Conservation (phyloP, 2,329 filamentous ascomycete genomes). For the Trichoderma sp. region DNA sequence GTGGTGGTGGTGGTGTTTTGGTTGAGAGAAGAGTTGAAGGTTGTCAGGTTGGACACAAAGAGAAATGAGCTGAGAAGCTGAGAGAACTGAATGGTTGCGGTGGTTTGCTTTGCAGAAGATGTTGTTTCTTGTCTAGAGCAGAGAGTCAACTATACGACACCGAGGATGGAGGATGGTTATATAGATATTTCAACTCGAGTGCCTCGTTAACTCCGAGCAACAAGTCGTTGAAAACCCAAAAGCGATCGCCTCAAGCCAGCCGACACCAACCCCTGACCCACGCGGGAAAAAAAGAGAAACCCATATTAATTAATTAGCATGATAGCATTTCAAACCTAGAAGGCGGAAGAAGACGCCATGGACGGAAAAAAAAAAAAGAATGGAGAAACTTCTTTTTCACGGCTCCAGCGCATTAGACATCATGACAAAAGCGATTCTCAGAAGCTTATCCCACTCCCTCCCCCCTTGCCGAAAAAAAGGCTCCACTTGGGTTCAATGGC, state of each 20-base stretch:
- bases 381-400: neutral
- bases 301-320: neutral
- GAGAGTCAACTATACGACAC: neutral
- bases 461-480: neutral
- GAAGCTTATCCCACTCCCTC: neutral
- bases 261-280: neutral
- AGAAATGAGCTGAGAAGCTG: constrained; percentile 19
- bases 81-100: constrained; percentile 19
- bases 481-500: neutral
- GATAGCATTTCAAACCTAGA: neutral
- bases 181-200: constrained; percentile 1
- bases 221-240: neutral
- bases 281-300: neutral
- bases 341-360: neutral
- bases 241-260: neutral
- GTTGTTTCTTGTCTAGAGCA: neutral
- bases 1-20: constrained; percentile 28
- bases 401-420: constrained; percentile 11
- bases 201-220: neutral
- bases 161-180: constrained; percentile 9
- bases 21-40: constrained; percentile 2
- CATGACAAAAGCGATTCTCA: constrained; percentile 9
- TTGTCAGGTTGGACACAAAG: constrained; percentile 9
- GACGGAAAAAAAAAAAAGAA: neutral
- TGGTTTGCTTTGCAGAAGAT: neutral